phyloP scores from a whole-genome alignment of 257 asterid genomes.

The Nyctanthes arbortristis region DNA sequence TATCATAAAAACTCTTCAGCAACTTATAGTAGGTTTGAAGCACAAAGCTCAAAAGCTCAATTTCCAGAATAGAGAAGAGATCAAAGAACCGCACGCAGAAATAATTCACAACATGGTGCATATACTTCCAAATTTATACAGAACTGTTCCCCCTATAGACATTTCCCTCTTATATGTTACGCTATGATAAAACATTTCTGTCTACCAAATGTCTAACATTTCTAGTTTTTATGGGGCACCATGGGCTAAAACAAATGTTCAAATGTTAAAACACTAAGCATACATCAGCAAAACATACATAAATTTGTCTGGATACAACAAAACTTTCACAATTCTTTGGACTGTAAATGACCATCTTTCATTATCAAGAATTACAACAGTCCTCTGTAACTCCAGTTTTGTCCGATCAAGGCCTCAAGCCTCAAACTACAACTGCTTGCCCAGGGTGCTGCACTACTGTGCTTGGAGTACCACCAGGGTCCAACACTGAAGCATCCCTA shows the following conservation, averaged over 20 bases:
- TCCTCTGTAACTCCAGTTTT: neutral
- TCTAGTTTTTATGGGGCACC: neutral
- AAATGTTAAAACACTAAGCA: neutral
- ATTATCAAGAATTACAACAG: neutral
- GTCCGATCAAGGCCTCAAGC: neutral
- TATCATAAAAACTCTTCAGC: neutral
- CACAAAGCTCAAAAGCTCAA: neutral
- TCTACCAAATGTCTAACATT: neutral
- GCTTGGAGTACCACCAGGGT: neutral
- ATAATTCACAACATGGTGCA: neutral
- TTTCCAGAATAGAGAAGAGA: neutral
- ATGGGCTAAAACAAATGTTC: neutral
- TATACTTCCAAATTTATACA: neutral
- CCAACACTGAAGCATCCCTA: conserved; percentile 9
- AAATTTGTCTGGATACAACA: too few relatives aligned
- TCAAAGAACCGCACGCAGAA: neutral
- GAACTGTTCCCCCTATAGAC: neutral
- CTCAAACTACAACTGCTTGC: conserved; percentile 21
- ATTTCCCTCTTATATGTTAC: neutral
- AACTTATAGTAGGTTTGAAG: neutral
- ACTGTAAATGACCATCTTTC: neutral
- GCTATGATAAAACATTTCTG: neutral
- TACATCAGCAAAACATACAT: neutral
- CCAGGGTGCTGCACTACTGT: neutral
- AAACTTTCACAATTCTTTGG: neutral